phyloP scores from a whole-genome alignment of 2,329 filamentous ascomycete genomes.

The Pseudocercospora macadamiae region DNA sequence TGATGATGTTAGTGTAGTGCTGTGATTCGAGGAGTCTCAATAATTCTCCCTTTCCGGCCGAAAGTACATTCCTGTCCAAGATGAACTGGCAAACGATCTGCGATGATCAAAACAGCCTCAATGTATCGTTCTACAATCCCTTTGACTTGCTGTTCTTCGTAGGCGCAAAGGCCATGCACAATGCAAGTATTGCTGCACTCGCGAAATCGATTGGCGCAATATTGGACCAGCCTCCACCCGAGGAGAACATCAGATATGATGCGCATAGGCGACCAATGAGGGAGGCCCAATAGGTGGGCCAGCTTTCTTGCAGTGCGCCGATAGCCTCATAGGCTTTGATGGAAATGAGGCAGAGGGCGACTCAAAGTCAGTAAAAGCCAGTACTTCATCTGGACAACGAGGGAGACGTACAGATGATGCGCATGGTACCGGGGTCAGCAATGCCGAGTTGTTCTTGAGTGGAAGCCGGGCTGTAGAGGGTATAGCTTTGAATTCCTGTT shows the following conservation, averaged over 20 bases:
- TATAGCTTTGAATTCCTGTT: neutral
- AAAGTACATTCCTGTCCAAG: too few relatives aligned
- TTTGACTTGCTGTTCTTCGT: neutral
- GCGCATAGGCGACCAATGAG: conserved; percentile 1
- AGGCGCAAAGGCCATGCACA: neutral
- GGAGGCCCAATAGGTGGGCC: conserved; percentile 5
- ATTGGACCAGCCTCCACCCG: conserved; percentile 1
- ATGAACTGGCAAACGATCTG: too few relatives aligned
- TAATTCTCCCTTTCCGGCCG: too few relatives aligned
- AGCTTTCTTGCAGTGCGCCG: conserved; percentile 3
- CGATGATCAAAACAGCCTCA: too few relatives aligned
- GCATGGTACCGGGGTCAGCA: neutral
- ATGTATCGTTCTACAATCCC: neutral
- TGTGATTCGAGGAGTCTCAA: too few relatives aligned
- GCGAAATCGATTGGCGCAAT: conserved; percentile 2
- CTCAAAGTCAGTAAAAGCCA: neutral
- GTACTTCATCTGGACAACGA: too few relatives aligned
- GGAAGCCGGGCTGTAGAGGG: neutral
- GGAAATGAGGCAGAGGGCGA: neutral
- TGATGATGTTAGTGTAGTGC: too few relatives aligned
- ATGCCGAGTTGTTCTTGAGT: conserved; percentile 5
- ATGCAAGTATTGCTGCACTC: neutral
- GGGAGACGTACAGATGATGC: neutral
- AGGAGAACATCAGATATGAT: neutral
- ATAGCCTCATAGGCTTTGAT: conserved; percentile 1